Base-by-base conservation (phyloP, 192 early-diverging fungal species). In the Backusella luteola region DNA sequence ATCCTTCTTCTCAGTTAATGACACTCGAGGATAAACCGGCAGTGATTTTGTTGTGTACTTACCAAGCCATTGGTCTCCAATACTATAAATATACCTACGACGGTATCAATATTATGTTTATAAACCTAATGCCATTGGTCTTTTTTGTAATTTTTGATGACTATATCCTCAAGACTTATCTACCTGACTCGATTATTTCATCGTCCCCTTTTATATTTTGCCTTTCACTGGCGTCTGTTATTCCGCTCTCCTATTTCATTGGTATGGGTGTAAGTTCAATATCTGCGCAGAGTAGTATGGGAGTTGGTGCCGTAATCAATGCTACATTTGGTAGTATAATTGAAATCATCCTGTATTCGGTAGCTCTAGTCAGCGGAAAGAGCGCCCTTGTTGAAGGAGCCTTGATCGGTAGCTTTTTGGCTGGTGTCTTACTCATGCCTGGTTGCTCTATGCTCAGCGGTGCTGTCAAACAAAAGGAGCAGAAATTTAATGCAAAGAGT, bases 21-120 rank as follows among this genome's bases (percentile, higher is more conserved):
- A 35, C 74, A 0, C 35, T 34, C 12, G 19, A 17, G 19, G 39
- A 67, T 75, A 77, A 88, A 44, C 79, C 76, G 3, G 82, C 89
- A 4, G 84, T 88, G 32, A 91, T 97, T 69, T 86, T 99, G 59
- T 85, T 99, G 66, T 97, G 95, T 83, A 95, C 93, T 0, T 94
- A 95, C 72, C 88, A 93, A 49, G 96, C 96, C 1, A 84, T 94
- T 41, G 98, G 98, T 32, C 85, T 89, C 71, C 92, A 94, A 83
- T 99, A 98, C 86, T 96, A 96, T 89, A 97, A 97, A 84, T 97
- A 96, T 85, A 98, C 96, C 6, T 89, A 95, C 21, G 96, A 96
- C 34, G 98, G 98, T 35, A 92, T 97, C 85, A 99, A 98, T 86
- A 96, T 99, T 73, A 91, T 98, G 73, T 93, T 99, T 79, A 94